Evolutionary conservation across 208 protist genomes (phyloP).

Genomic region (Plasmodiophora brassicae): DNA sequence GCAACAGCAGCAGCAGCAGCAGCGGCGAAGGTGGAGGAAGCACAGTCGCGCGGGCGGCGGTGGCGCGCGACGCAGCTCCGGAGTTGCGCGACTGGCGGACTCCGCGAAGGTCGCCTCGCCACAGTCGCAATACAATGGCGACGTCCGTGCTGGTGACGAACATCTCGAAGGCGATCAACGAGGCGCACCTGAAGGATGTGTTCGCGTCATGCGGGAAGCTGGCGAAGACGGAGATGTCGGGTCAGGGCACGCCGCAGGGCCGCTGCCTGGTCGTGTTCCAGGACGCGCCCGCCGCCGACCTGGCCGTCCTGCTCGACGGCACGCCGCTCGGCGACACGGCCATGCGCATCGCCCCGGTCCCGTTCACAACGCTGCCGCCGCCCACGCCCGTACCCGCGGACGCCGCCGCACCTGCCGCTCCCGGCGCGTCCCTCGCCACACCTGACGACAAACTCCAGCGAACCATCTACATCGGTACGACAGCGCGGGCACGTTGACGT

Average conservation of each 20-base stretch:
- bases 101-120: too few species aligned
- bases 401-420: neutral
- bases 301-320: neutral
- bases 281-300: neutral
- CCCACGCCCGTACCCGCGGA: neutral
- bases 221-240: neutral
- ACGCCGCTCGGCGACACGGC: neutral
- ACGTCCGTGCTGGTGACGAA: neutral
- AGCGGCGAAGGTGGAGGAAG: too few species aligned
- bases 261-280: neutral
- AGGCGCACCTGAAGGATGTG: neutral
- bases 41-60: too few species aligned
- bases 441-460: too few species aligned
- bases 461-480: too few species aligned
- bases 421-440: neutral
- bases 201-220: constrained; percentile 17
- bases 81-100: too few species aligned
- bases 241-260: neutral
- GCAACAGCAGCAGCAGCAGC: too few species aligned
- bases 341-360: neutral
- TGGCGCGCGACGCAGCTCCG: too few species aligned
- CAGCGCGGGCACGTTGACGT: too few species aligned
- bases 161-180: neutral
- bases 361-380: neutral
- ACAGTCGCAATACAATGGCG: too few species aligned